Conservation (phyloP, 2,329 filamentous ascomycete genomes). For the Penicillium sp. region DNA sequence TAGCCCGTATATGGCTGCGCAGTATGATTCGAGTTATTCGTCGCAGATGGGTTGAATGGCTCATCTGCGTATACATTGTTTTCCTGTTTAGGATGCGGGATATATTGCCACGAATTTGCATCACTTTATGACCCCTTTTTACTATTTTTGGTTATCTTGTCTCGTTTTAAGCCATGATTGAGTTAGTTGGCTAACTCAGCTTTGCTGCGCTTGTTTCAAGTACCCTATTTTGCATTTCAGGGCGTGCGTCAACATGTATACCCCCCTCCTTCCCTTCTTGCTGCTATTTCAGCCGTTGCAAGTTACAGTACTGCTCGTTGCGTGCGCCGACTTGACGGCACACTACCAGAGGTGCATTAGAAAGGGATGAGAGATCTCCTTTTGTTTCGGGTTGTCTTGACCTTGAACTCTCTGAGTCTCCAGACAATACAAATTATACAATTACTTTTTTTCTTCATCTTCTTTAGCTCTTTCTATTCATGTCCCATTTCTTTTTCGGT, state of each 20-base stretch:
- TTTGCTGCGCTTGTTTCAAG: not conserved
- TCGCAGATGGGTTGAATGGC: slow-evolving; percentile 21
- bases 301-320: too few relatives aligned
- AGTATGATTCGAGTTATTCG: slow-evolving; percentile 23
- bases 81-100: not conserved
- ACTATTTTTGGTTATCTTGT: not conserved
- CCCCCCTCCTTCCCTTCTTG: slow-evolving; percentile 7
- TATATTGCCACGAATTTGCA: not conserved
- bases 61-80: not conserved
- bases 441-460: slow-evolving; percentile 22
- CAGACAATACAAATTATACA: not conserved
- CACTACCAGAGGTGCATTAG: slow-evolving; percentile 10
- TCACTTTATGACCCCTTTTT: not conserved
- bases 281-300: slow-evolving; percentile 5
- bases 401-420: not conserved
- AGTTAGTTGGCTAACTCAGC: not conserved
- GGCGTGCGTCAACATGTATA: slow-evolving; percentile 19
- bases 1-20: slow-evolving; percentile 21
- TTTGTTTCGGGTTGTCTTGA: not conserved
- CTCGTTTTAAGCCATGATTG: not conserved
- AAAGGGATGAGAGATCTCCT: slow-evolving; percentile 17
- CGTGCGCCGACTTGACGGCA: slow-evolving; percentile 14
- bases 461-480: slow-evolving; percentile 15
- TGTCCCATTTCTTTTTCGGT: slow-evolving; percentile 3
- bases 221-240: slow-evolving; percentile 12